phyloP scores from a whole-genome alignment of 2,329 filamentous ascomycete species.

The Monilinia laxa region DNA sequence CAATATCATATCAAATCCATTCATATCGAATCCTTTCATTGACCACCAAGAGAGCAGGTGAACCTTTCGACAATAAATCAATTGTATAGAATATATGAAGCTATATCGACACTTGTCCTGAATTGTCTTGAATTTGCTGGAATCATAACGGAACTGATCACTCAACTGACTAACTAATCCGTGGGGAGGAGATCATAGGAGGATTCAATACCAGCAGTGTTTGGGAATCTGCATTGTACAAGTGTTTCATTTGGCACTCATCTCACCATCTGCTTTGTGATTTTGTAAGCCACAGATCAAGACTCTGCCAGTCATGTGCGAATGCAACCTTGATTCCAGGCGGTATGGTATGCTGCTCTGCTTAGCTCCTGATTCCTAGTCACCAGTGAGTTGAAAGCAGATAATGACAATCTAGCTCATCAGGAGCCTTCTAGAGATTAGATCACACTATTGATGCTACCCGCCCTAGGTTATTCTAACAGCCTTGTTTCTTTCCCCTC shows the following conservation, averaged over 20 bases:
- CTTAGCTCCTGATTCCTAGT: not conserved
- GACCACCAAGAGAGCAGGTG: too few relatives aligned
- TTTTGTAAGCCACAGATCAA: not conserved
- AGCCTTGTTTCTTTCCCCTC: not conserved
- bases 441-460: not conserved
- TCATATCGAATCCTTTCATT: not conserved
- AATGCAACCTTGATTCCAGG: too few relatives aligned
- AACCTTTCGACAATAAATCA: too few relatives aligned
- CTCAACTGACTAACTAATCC: too few relatives aligned
- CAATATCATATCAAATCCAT: too few relatives aligned
- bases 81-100: too few relatives aligned
- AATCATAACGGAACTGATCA: too few relatives aligned
- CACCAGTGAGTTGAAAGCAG: not conserved
- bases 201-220: not conserved
- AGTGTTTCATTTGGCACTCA: not conserved
- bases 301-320: not conserved
- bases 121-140: too few relatives aligned
- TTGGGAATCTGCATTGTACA: not conserved
- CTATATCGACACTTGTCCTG: too few relatives aligned
- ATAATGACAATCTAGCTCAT: not conserved
- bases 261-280: not conserved
- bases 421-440: not conserved
- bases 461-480: not conserved
- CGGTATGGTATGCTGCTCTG: not conserved
- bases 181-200: not conserved